phyloP scores from a whole-genome alignment of 2,329 filamentous ascomycete species.

The Fusarium brachygibbosum region DNA sequence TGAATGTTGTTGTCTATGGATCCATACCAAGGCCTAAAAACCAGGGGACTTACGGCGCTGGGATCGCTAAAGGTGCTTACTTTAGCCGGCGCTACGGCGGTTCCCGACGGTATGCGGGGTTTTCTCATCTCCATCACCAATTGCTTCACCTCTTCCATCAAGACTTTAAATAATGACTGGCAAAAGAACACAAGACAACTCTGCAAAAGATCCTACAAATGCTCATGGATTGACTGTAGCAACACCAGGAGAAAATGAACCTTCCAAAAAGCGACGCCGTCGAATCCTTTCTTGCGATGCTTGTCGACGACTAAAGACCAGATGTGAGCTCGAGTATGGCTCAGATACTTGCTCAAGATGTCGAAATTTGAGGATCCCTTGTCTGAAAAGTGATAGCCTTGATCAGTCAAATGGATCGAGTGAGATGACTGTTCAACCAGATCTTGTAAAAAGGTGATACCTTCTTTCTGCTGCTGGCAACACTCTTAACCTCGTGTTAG shows the following conservation, averaged over 20 bases:
- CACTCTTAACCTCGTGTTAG: slow-evolving; percentile 5
- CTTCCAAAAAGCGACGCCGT: slow-evolving; percentile 29
- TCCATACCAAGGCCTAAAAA: no score
- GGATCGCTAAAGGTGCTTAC: not conserved
- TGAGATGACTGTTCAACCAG: not conserved
- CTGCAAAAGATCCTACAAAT: not conserved
- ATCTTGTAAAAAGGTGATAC: slow-evolving; percentile 24
- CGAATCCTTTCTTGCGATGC: slow-evolving; percentile 41
- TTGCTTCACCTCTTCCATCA: not conserved
- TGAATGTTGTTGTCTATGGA: no score
- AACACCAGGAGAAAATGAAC: slow-evolving; percentile 5
- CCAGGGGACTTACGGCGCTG: no score
- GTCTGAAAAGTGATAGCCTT: slow-evolving; percentile 23
- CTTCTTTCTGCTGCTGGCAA: not conserved
- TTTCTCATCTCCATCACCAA: not conserved
- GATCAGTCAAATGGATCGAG: slow-evolving; percentile 7
- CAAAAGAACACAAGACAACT: slow-evolving; percentile 9
- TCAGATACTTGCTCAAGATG: slow-evolving; percentile 35
- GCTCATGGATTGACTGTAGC: not conserved
- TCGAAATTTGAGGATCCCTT: slow-evolving; percentile 31
- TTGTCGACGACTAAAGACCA: slow-evolving; percentile 40
- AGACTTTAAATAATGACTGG: slow-evolving; percentile 3
- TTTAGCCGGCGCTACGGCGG: slow-evolving; percentile 8
- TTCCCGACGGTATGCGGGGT: slow-evolving; percentile 25
- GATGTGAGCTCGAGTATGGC: slow-evolving; percentile 35